A percentile compares a stretch with the other conserved stretches of the same genome.
These are phyloP conservation scores for Pseudozyma sp. DNA, from an alignment of 1,284 basidiomycete genomes.

Conservation along the genomic window DNA sequence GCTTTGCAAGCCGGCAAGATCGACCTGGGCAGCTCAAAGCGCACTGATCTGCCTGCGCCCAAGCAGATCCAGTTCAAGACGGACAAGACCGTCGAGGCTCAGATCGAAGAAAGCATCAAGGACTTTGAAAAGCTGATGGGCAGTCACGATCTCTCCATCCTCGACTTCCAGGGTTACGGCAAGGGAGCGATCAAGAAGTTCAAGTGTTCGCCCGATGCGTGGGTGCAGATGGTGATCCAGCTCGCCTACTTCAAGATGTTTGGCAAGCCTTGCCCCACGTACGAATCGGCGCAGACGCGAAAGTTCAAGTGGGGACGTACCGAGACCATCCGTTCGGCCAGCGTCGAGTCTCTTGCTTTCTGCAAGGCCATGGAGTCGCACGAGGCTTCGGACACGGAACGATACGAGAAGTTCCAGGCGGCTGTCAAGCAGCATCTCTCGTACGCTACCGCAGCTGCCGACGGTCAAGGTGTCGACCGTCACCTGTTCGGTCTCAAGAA, in stretches of 20 bases:
- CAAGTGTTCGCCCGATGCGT: constrained; percentile 90
- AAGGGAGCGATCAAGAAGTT: constrained; percentile 88
- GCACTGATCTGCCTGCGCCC: constrained; percentile 74
- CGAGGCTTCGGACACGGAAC: constrained; percentile 73
- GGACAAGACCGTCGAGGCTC: constrained; percentile 73
- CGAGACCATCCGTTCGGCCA: constrained; percentile 90
- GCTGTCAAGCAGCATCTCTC: constrained; percentile 86
- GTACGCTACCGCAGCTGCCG: constrained; percentile 90
- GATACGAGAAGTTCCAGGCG: constrained; percentile 79
- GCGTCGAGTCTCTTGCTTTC: constrained; percentile 85
- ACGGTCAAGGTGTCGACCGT: constrained; percentile 93
- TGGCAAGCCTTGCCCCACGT: constrained; percentile 82
- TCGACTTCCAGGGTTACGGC: constrained; percentile 91
- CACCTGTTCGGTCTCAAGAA: constrained; percentile 93
- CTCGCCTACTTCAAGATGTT: constrained; percentile 89
- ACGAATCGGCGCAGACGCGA: constrained; percentile 93
- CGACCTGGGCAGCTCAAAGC: constrained; percentile 73
- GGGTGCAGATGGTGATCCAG: constrained; percentile 95
- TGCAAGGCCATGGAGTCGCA: constrained; percentile 86
- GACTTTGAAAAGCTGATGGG: constrained; percentile 83
- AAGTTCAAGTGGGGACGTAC: constrained; percentile 92
- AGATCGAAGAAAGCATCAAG: constrained; percentile 74
- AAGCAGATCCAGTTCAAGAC: constrained; percentile 80
- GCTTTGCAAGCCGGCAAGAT: constrained; percentile 82
- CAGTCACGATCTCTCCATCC: constrained; percentile 83